Percentiles rank a stretch among this genome's conserved stretches.
Conservation (phyloP, 352 stramenopile species). For the Phytophthora pini region DNA sequence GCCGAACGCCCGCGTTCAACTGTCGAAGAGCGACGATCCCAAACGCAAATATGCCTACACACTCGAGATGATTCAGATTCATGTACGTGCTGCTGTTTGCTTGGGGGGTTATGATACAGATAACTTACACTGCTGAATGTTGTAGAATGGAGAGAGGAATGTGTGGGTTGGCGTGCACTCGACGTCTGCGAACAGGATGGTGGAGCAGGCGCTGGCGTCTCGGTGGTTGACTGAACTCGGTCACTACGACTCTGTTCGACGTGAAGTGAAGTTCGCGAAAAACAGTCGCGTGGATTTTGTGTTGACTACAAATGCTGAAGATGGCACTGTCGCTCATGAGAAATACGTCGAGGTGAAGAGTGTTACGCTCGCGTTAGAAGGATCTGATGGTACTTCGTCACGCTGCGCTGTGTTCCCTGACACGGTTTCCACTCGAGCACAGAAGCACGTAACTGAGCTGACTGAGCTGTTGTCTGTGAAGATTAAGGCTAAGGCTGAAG, state of each 20-base stretch:
- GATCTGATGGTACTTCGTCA: constrained; percentile 7
- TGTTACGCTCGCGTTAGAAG: constrained; percentile 62
- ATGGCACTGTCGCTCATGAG: constrained; percentile 45
- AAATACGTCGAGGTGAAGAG: constrained; percentile 90
- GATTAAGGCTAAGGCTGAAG: constrained; percentile 10
- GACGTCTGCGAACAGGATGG: constrained; percentile 79
- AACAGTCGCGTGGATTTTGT: constrained; percentile 89
- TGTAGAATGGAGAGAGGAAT: constrained; percentile 66
- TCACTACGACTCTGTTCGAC: constrained; percentile 55
- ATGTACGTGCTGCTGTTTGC: constrained; percentile 49
- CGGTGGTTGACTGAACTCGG: constrained; percentile 75
- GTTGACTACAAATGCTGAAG: constrained; percentile 44
- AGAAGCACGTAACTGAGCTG: constrained; percentile 82
- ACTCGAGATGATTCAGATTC: constrained; percentile 84
- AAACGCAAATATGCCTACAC: constrained; percentile 89
- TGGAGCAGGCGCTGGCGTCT: constrained; percentile 65
- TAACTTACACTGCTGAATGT: constrained; percentile 5
- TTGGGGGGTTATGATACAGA: not conserved
- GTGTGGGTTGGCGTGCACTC: constrained; percentile 88
- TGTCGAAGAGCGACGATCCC: constrained; percentile 75
- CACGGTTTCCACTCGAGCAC: constrained; percentile 73
- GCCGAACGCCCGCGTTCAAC: constrained; percentile 67
- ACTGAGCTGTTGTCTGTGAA: constrained; percentile 58
- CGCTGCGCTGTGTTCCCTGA: constrained; percentile 80
- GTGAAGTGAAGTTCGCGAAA: constrained; percentile 82